Conservation (phyloP, 176 grass and related monocot species). For the Thinopyrum elongatum region DNA sequence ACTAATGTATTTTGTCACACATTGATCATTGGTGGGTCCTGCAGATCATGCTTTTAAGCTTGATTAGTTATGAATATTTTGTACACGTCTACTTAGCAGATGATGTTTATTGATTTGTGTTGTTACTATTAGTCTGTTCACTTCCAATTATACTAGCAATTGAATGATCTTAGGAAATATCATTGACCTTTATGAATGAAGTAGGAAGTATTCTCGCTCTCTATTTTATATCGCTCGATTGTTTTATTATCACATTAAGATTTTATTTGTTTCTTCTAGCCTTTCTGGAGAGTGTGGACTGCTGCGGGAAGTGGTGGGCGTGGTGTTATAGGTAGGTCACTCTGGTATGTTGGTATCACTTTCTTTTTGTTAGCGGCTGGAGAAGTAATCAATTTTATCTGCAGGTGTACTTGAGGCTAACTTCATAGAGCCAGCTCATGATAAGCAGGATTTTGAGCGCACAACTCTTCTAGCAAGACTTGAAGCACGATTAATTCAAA, state of each 20-base stretch:
- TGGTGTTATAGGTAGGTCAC: constrained; percentile 86
- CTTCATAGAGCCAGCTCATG: constrained; percentile 97
- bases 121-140: constrained; percentile 6
- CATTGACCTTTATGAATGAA: constrained; percentile 3
- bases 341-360: constrained; percentile 5
- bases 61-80: background rate
- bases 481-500: constrained; percentile 73
- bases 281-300: constrained; percentile 99
- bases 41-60: background rate
- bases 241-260: background rate
- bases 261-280: constrained; percentile 59
- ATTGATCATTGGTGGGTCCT: background rate
- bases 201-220: background rate
- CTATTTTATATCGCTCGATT: constrained; percentile 8
- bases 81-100: background rate
- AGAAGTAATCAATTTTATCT: constrained; percentile 26
- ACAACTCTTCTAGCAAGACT: constrained; percentile 95
- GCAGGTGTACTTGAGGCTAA: constrained; percentile 95
- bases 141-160: background rate
- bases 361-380: background rate
- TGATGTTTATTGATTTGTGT: background rate
- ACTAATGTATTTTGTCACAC: constrained; percentile 13
- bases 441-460: constrained; percentile 98
- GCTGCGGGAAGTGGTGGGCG: constrained; percentile 94
- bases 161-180: background rate